Evolutionary conservation across 164 flowering plant species (phyloP).

Genomic region (Stephania cephalantha): DNA sequence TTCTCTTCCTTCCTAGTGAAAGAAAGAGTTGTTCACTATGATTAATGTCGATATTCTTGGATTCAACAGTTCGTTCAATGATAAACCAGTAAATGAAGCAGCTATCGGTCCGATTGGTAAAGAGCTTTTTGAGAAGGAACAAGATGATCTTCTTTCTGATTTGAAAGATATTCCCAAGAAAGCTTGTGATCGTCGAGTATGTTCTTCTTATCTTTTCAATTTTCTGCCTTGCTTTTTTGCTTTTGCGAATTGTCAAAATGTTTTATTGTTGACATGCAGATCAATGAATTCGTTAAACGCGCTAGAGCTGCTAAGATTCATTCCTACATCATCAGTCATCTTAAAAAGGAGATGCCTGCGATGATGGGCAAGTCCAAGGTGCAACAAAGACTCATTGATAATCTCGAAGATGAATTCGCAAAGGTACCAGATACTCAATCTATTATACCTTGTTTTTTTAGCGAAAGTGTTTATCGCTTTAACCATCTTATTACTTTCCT

Average conservation of each 20-base stretch:
- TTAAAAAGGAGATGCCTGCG: slow-evolving; percentile 92
- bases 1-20: not conserved
- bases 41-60: slow-evolving; percentile 10
- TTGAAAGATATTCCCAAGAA: slow-evolving; percentile 89
- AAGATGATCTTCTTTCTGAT: slow-evolving; percentile 87
- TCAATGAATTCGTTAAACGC: slow-evolving; percentile 94
- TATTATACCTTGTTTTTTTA: not conserved
- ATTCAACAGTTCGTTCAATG: slow-evolving; percentile 80
- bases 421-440: slow-evolving; percentile 42
- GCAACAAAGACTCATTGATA: slow-evolving; percentile 76
- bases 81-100: slow-evolving; percentile 75
- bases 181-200: slow-evolving; percentile 95
- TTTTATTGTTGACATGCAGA: slow-evolving; percentile 34
- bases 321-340: slow-evolving; percentile 90
- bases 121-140: slow-evolving; percentile 90
- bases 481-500: not conserved
- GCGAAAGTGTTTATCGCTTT: not conserved
- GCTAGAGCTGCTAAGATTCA: slow-evolving; percentile 99
- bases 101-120: slow-evolving; percentile 71
- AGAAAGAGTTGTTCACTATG: not conserved
- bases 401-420: slow-evolving; percentile 72
- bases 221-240: not conserved
- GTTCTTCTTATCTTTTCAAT: slow-evolving; percentile 15
- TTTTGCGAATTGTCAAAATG: not conserved
- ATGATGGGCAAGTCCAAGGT: slow-evolving; percentile 91